Conservation (phyloP, 1,284 basidiomycete species). For the Trichosporon sp. region DNA sequence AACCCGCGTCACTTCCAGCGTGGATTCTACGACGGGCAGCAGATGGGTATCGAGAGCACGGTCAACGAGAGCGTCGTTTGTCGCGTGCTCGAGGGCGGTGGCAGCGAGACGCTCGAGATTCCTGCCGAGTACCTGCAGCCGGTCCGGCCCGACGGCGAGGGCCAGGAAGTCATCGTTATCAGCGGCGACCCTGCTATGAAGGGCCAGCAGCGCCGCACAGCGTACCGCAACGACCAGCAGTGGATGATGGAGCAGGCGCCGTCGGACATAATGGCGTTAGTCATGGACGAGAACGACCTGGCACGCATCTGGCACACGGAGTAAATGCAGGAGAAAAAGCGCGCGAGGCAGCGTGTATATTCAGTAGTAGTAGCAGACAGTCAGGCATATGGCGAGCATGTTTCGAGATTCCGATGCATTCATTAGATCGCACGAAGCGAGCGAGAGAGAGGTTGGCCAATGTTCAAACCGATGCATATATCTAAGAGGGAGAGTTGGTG, state of each 20-base stretch:
- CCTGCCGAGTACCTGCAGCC: constrained; percentile 49
- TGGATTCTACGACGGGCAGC: constrained; percentile 43
- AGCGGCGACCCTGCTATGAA: constrained; percentile 37
- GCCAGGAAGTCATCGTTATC: constrained; percentile 46
- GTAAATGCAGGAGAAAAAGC: background rate
- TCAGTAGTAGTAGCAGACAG: background rate
- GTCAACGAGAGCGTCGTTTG: constrained; percentile 39
- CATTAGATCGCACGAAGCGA: background rate
- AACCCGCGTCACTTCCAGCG: constrained; percentile 53
- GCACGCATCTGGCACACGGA: constrained; percentile 47
- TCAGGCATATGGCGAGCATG: constrained; percentile 3
- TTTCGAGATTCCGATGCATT: constrained; percentile 13
- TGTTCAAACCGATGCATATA: constrained; percentile 18
- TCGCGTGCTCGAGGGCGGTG: constrained; percentile 36
- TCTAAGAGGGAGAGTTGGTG: background rate
- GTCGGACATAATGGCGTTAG: constrained; percentile 39
- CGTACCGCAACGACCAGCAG: constrained; percentile 43
- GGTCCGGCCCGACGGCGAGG: constrained; percentile 42
- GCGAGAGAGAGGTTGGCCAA: background rate
- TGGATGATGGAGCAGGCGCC: constrained; percentile 54
- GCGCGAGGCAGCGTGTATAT: constrained; percentile 4
- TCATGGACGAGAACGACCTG: constrained; percentile 43
- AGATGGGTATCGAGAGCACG: constrained; percentile 43
- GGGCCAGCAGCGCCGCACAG: constrained; percentile 48
- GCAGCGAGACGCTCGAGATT: constrained; percentile 38